A percentile compares a stretch with the other conserved stretches of the same genome.
These are phyloP conservation scores for Kalmanozyma brasiliensis DNA, from an alignment of 1,284 basidiomycete genomes.

Conservation along the genomic window DNA sequence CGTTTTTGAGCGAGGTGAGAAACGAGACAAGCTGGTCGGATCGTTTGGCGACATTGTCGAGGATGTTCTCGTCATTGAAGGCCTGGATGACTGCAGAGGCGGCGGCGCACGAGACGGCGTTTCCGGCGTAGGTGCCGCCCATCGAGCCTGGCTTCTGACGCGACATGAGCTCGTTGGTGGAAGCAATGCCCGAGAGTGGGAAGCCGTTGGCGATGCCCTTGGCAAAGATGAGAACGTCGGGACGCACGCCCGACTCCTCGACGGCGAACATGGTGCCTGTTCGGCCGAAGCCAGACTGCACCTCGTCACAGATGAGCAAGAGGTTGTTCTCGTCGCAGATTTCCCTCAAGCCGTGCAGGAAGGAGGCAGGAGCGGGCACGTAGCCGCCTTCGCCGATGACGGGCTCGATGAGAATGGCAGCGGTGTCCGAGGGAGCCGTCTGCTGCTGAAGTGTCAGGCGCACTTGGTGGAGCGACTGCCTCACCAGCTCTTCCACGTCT, in stretches of 20 bases:
- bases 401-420: slow-evolving; percentile 90
- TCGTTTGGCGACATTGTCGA: slow-evolving; percentile 61
- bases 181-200: slow-evolving; percentile 87
- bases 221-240: slow-evolving; percentile 88
- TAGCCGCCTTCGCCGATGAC: slow-evolving; percentile 93
- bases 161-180: slow-evolving; percentile 83
- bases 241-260: slow-evolving; percentile 80
- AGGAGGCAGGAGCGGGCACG: slow-evolving; percentile 84
- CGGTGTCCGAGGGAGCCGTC: slow-evolving; percentile 84
- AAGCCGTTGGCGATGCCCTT: slow-evolving; percentile 96
- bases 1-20: slow-evolving; percentile 42
- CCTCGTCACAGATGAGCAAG: slow-evolving; percentile 94
- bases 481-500: slow-evolving; percentile 75
- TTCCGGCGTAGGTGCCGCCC: slow-evolving; percentile 71
- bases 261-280: slow-evolving; percentile 73
- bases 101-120: slow-evolving; percentile 63
- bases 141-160: slow-evolving; percentile 82
- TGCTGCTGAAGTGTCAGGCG: slow-evolving; percentile 86
- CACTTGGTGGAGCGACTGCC: slow-evolving; percentile 81
- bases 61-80: slow-evolving; percentile 59
- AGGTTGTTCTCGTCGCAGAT: slow-evolving; percentile 89
- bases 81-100: slow-evolving; percentile 56
- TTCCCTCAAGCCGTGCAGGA: slow-evolving; percentile 80
- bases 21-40: slow-evolving; percentile 58
- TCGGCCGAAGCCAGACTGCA: slow-evolving; percentile 77